Percentiles rank a stretch among this genome's conserved stretches.
These are phyloP conservation scores for Termitomyces sp. DNA, from an alignment of 768 basidiomycete species.

Conservation along the genomic window DNA sequence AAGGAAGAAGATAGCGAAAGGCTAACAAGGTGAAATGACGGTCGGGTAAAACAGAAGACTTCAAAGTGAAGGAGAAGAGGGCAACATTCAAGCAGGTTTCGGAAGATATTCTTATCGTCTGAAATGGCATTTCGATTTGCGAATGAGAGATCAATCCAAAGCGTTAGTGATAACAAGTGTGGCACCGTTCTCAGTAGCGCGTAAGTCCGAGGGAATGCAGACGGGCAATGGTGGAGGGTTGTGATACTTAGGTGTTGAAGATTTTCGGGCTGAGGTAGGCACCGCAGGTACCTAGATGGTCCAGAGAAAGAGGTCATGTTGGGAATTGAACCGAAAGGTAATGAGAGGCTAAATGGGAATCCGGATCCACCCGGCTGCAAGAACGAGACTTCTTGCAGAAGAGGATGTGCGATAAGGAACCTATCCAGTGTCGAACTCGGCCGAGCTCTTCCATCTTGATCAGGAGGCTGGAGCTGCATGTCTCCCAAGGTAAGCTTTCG, in stretches of 20 bases:
- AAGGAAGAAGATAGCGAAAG: background rate
- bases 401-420: conserved; percentile 28
- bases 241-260: conserved; percentile 25
- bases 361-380: conserved; percentile 25
- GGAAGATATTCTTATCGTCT: conserved; percentile 25
- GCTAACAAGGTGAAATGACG: conserved; percentile 29
- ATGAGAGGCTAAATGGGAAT: conserved; percentile 19
- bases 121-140: conserved; percentile 16
- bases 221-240: conserved; percentile 25
- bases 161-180: conserved; percentile 21
- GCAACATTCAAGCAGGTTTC: conserved; percentile 21
- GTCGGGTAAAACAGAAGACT: conserved; percentile 29
- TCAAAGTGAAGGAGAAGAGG: conserved; percentile 26
- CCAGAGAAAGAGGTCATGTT: conserved; percentile 25
- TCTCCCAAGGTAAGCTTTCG: conserved; percentile 28
- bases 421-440: conserved; percentile 22
- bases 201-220: conserved; percentile 26
- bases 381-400: conserved; percentile 21
- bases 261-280: conserved; percentile 21
- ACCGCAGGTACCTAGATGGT: conserved; percentile 23
- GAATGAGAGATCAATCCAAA: conserved; percentile 33
- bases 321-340: conserved; percentile 21
- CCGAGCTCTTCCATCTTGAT: conserved; percentile 12
- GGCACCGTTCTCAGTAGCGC: conserved; percentile 22
- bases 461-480: conserved; percentile 17